Evolutionary conservation across 2,329 filamentous ascomycete genomes (phyloP).

Genomic region (Aureobasidium mangrovei): DNA sequence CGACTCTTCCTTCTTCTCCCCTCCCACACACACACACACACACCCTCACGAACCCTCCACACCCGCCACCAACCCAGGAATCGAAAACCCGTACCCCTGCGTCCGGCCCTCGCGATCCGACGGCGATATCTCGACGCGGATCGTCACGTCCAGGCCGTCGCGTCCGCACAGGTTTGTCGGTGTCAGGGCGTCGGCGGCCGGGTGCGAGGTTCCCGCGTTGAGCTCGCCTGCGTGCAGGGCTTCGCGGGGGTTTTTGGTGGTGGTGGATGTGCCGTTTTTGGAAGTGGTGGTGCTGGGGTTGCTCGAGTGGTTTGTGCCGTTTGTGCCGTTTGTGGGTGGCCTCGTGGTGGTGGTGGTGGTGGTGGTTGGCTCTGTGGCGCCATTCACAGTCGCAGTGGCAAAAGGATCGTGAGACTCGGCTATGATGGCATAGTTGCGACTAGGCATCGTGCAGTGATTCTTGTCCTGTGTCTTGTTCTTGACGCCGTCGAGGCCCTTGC

Average conservation of each 20-base stretch:
- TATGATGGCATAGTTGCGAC: constrained; percentile 56
- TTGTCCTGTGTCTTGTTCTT: constrained; percentile 56
- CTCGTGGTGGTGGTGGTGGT: constrained; percentile 14
- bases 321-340: neutral
- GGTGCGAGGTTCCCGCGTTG: constrained; percentile 69
- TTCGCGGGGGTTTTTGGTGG: constrained; percentile 44
- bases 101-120: constrained; percentile 37
- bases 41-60: too few species aligned
- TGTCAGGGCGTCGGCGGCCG: constrained; percentile 49
- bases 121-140: constrained; percentile 41
- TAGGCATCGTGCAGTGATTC: constrained; percentile 80
- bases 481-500: constrained; percentile 33
- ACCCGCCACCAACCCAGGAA: constrained; percentile 28
- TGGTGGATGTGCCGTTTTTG: neutral
- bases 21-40: too few species aligned
- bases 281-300: neutral
- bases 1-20: too few species aligned
- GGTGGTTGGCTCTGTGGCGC: constrained; percentile 18
- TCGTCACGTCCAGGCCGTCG: constrained; percentile 38
- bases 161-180: constrained; percentile 36
- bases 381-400: neutral
- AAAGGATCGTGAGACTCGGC: constrained; percentile 37
- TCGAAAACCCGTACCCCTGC: constrained; percentile 42
- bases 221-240: constrained; percentile 68
- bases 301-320: neutral